phyloP scores from a whole-genome alignment of 257 asterid species.

The Mitragyna speciosa region DNA sequence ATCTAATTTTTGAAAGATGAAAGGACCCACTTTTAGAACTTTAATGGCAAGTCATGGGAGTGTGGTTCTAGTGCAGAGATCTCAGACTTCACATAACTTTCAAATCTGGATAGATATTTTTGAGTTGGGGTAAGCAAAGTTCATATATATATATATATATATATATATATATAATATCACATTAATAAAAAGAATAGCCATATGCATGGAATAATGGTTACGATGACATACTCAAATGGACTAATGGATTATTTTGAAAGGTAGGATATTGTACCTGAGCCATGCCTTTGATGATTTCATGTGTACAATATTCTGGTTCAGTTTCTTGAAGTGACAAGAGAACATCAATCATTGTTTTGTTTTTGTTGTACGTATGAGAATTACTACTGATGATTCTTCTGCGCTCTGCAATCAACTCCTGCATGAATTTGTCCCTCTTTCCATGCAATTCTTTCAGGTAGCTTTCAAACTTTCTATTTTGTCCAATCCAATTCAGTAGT shows the following conservation, averaged over 20 bases:
- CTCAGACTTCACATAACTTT: too few species aligned
- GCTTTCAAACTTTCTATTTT: slow-evolving; percentile 26
- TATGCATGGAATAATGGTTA: too few species aligned
- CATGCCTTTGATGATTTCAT: slow-evolving; percentile 30
- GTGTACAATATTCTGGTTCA: slow-evolving; percentile 43
- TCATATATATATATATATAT: too few species aligned
- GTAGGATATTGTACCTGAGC: slow-evolving; percentile 3
- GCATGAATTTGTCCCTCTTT: slow-evolving; percentile 43
- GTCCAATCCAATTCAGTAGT: slow-evolving; percentile 32
- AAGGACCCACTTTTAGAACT: too few species aligned
- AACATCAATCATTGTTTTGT: slow-evolving; percentile 42
- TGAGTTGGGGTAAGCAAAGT: too few species aligned
- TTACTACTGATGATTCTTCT: slow-evolving; percentile 7
- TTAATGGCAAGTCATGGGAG: too few species aligned
- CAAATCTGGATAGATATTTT: too few species aligned
- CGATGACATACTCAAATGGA: background rate
- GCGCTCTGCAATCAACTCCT: slow-evolving; percentile 39
- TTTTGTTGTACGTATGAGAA: background rate
- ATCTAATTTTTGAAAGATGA: too few species aligned
- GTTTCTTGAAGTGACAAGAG: slow-evolving; percentile 36
- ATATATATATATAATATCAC: too few species aligned
- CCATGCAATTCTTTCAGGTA: slow-evolving; percentile 25
- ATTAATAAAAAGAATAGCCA: too few species aligned
- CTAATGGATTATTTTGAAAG: background rate
- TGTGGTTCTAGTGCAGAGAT: too few species aligned